Conservation (phyloP, 768 basidiomycete genomes). For the Clitopilus hobsonii region DNA sequence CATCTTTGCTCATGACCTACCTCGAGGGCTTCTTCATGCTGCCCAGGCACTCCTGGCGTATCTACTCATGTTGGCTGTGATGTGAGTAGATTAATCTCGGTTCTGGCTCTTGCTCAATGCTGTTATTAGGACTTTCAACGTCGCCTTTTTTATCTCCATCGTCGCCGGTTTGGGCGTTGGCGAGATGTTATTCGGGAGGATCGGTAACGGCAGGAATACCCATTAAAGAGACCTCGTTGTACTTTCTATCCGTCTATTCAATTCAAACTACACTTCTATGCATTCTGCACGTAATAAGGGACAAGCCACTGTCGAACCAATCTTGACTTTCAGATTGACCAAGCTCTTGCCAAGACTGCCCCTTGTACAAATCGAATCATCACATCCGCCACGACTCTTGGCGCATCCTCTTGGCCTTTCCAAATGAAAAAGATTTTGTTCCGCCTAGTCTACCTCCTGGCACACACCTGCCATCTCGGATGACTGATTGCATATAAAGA, state of each 20-base stretch:
- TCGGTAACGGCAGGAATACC: slow-evolving; percentile 22
- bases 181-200: slow-evolving; percentile 66
- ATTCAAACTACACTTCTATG: no score
- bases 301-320: not conserved
- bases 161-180: slow-evolving; percentile 69
- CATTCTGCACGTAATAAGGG: not conserved
- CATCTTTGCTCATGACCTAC: slow-evolving; percentile 58
- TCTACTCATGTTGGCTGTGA: slow-evolving; percentile 74
- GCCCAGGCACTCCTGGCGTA: slow-evolving; percentile 63
- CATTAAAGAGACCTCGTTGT: slow-evolving; percentile 1
- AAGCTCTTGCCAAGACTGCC: not conserved
- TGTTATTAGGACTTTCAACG: slow-evolving; percentile 73
- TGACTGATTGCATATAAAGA: no score
- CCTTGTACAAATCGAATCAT: not conserved
- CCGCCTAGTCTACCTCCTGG: not conserved
- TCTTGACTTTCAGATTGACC: not conserved
- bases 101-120: not conserved
- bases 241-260: no score
- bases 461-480: no score
- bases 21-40: slow-evolving; percentile 62
- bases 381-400: not conserved
- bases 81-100: slow-evolving; percentile 45
- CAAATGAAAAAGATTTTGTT: not conserved
- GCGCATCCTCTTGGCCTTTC: not conserved
- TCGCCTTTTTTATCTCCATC: slow-evolving; percentile 70